Percentiles rank a stretch among this genome's conserved stretches.
These are phyloP conservation scores for Petasospora rhodanensis DNA, from an alignment of 1,139 yeast species.

Conservation along the genomic window DNA sequence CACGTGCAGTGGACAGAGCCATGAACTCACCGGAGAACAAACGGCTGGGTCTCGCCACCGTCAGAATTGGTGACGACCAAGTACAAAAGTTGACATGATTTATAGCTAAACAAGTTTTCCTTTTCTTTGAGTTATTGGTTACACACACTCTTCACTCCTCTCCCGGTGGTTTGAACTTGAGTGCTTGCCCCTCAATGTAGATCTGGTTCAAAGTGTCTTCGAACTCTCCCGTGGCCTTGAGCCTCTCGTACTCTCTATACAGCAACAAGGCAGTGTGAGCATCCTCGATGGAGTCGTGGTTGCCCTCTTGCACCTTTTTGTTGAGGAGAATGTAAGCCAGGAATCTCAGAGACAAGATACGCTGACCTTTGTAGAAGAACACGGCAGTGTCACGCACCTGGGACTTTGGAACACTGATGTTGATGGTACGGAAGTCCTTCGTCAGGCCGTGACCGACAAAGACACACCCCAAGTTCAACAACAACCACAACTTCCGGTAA, in stretches of 20 bases:
- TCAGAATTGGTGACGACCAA: constrained; percentile 13
- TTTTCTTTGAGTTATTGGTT: too few relatives aligned
- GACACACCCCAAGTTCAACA: constrained; percentile 81
- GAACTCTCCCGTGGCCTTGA: constrained; percentile 53
- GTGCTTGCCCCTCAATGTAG: constrained; percentile 68
- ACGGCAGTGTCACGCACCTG: constrained; percentile 91
- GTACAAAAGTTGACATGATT: constrained; percentile 13
- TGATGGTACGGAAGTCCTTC: constrained; percentile 90
- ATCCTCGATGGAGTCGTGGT: constrained; percentile 96
- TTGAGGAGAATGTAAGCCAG: constrained; percentile 75
- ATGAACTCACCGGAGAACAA: constrained; percentile 19
- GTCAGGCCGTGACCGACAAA: constrained; percentile 94
- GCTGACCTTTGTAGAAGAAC: constrained; percentile 63
- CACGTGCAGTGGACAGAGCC: constrained; percentile 22
- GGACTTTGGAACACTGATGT: constrained; percentile 74
- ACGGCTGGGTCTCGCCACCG: constrained; percentile 24
- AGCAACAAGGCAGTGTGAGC: constrained; percentile 81
- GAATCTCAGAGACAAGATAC: constrained; percentile 84
- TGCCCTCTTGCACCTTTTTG: constrained; percentile 81
- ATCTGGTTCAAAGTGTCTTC: constrained; percentile 59
- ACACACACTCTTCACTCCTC: constrained; percentile 8
- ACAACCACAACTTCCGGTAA: constrained; percentile 82
- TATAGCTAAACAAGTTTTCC: not conserved
- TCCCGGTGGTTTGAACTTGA: constrained; percentile 56
- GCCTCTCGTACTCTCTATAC: constrained; percentile 66